phyloP scores from a whole-genome alignment of 1,284 basidiomycete species.

The Irpex sp. region DNA sequence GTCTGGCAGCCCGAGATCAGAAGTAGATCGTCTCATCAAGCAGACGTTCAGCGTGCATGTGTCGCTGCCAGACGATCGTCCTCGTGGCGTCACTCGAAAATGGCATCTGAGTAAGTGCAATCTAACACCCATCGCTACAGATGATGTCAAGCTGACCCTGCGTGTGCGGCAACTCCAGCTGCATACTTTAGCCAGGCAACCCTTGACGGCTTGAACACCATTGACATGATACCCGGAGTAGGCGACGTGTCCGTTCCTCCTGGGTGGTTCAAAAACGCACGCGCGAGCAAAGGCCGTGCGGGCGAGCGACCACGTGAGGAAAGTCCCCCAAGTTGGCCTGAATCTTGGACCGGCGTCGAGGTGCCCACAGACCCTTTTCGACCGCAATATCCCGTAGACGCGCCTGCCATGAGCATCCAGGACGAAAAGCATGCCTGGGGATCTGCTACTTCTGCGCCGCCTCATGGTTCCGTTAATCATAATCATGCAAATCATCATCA shows the following conservation, averaged over 20 bases:
- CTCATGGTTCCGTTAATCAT: neutral
- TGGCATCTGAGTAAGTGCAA: slow-evolving; percentile 73
- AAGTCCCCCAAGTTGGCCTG: slow-evolving; percentile 21
- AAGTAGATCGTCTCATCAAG: slow-evolving; percentile 54
- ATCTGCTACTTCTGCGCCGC: neutral
- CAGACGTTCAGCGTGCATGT: slow-evolving; percentile 83
- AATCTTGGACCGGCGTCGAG: slow-evolving; percentile 24
- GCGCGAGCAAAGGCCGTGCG: slow-evolving; percentile 57
- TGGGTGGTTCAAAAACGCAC: slow-evolving; percentile 72
- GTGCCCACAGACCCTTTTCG: slow-evolving; percentile 12
- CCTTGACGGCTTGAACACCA: slow-evolving; percentile 60
- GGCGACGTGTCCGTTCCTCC: slow-evolving; percentile 65
- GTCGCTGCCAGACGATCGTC: slow-evolving; percentile 60
- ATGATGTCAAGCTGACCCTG: neutral
- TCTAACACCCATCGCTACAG: neutral
- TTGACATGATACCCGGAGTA: slow-evolving; percentile 61
- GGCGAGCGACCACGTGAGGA: slow-evolving; percentile 36
- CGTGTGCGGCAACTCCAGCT: slow-evolving; percentile 36
- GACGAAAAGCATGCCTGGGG: neutral
- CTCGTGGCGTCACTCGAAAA: slow-evolving; percentile 62
- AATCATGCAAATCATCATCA: neutral
- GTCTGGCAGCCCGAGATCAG: slow-evolving; percentile 22
- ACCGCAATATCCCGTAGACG: slow-evolving; percentile 20
- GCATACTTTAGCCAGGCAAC: slow-evolving; percentile 78
- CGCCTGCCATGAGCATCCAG: neutral